Evolutionary conservation across 306 rosid genomes (phyloP).

Genomic region (Pyrus bretschneideri): DNA sequence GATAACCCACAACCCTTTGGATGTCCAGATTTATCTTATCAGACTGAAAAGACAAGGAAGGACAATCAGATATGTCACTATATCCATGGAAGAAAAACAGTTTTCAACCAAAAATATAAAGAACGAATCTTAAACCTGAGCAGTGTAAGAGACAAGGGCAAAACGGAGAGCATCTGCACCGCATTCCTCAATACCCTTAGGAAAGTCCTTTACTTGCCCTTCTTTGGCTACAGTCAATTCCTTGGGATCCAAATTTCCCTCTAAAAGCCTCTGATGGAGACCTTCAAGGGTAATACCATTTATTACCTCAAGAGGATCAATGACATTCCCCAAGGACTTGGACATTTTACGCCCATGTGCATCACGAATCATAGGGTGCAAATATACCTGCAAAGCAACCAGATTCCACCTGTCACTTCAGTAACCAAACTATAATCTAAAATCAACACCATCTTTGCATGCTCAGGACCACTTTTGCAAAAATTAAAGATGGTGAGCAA

Average conservation of each 20-base stretch:
- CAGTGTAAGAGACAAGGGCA: conserved; percentile 86
- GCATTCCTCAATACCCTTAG: conserved; percentile 85
- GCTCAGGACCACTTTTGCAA: neutral
- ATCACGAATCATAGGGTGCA: conserved; percentile 98
- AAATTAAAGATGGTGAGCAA: neutral
- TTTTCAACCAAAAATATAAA: neutral
- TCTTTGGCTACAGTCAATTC: conserved; percentile 71
- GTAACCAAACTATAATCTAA: neutral
- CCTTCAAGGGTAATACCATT: conserved; percentile 75
- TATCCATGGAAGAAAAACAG: neutral
- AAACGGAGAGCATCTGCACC: conserved; percentile 97
- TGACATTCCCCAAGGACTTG: conserved; percentile 92
- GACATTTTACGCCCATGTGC: conserved; percentile 99
- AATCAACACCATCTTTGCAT: neutral
- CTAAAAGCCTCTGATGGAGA: conserved; percentile 77
- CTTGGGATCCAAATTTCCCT: conserved; percentile 79
- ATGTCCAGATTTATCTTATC: conserved; percentile 93
- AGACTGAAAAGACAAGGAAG: conserved; percentile 47
- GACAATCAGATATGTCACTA: neutral
- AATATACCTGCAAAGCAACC: conserved; percentile 57
- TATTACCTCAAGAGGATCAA: conserved; percentile 91
- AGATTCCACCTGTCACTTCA: conserved; percentile 1
- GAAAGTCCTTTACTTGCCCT: conserved; percentile 87
- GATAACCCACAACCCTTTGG: conserved; percentile 92
- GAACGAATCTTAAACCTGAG: conserved; percentile 55